Base-by-base conservation (phyloP, 805 yeast genomes). In the Candida adriatica region DNA sequence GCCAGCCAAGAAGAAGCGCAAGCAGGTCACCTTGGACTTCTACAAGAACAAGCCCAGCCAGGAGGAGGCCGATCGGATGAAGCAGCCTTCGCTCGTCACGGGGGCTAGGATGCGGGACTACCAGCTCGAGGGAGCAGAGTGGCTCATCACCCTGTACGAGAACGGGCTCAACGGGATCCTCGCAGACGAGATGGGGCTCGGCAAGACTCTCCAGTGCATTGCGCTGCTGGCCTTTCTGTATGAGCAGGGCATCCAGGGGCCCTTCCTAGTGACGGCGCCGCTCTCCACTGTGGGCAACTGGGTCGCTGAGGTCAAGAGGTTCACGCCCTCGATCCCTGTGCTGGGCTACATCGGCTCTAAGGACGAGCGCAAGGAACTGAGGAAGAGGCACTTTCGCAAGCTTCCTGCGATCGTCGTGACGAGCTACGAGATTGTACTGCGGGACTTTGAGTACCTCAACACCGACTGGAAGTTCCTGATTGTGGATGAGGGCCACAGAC, bases 131-230 rank as follows among this genome's bases (percentile, higher is more conserved):
- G 98, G 97, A 1, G 68, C 90, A 35, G 87, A 85, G 42, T 90
- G 97, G 97, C 60, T 92, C 25, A 70, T 79, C 10, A 80, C 95
- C 0, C 59, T 90, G 16, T 92, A 82, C 53, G 94, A 88, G 51
- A 92, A 90, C 56, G 98, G 97, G 0, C 63, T 90, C 18, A 90
- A 90, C 55, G 98, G 97, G 3, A 88, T 92, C 21, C 61, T 92
- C 14, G 97, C 97, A 1, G 97, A 92, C 59, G 97, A 90, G 55
- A 90, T 90, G 98, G 97, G 97, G 0, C 62, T 90, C 16, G 98
- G 98, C 2, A 90, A 90, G 53, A 92, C 98, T 0, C 56, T 90
- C 6, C 95, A 92, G 55, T 79, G 92, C 26, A 85, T 90, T 34
- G 71, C 95, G 0, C 66, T 90, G 38, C 47, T 87, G 4, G 73